Percentiles rank a stretch among this genome's conserved stretches.
Evolutionary conservation across 495 filamentous ascomycete species (phyloP).

Genomic region (Neurospora sp.): DNA sequence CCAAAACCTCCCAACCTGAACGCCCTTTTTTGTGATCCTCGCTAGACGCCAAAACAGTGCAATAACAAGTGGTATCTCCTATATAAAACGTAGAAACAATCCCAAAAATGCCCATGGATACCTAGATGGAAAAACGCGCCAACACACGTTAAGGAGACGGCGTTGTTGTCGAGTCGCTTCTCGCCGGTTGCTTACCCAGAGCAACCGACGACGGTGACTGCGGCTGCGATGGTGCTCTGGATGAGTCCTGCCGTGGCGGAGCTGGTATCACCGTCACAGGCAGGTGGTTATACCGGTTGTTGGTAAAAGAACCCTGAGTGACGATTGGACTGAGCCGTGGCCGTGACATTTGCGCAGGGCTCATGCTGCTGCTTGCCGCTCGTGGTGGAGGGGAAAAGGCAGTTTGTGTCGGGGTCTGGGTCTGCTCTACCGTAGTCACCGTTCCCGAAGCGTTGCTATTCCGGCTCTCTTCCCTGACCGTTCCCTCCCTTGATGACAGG

Average conservation of each 20-base stretch:
- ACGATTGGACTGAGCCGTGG: background rate
- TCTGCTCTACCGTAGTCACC: background rate
- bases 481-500: background rate
- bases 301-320: background rate
- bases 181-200: background rate
- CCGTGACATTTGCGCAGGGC: background rate
- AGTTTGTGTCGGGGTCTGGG: background rate
- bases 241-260: constrained; percentile 33
- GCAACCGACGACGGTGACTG: background rate
- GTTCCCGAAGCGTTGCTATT: constrained; percentile 8
- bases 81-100: background rate
- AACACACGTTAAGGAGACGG: background rate
- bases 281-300: constrained; percentile 10
- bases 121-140: background rate
- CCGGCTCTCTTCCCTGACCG: background rate
- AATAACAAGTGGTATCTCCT: background rate
- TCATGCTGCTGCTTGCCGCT: background rate
- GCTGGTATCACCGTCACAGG: constrained; percentile 42
- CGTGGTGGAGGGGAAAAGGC: background rate
- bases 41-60: background rate
- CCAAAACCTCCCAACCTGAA: background rate
- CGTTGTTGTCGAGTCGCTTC: background rate
- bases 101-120: background rate
- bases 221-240: background rate
- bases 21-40: background rate